Base-by-base conservation (phyloP, 805 yeast species). In the Crinitomyces ghanaensis region DNA sequence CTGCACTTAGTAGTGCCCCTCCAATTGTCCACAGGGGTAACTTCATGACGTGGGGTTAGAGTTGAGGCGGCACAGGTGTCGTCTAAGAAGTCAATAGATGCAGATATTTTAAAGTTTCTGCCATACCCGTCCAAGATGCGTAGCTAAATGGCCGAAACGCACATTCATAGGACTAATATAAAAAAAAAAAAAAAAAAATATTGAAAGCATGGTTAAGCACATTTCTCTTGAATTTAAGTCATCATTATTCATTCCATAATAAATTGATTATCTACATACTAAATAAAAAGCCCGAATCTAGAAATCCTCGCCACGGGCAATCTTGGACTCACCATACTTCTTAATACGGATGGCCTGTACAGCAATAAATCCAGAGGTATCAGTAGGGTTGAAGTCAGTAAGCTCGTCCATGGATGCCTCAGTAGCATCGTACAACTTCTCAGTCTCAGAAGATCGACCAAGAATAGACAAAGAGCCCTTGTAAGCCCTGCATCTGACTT, bases 371-470 rank as follows among this genome's bases (percentile, higher is more conserved):
- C 98, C 98, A 41, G 93, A 67, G 39, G 98, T 84, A 60, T 88
- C 97, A 59, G 81, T 85, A 44, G 98, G 98, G 52, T 82, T 78
- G 72, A 91, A 91, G 39, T 95, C 98, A 38, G 96, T 85, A 54
- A 91, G 76, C 66, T 91, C 98, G 63, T 91, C 98, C 98, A 91
- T 91, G 8, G 97, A 88, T 11, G 96, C 86, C 63, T 88, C 96
- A 36, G 95, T 84, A 45, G 95, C 95, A 59, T 91, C 96, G 63
- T 91, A 91, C 49, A 91, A 74, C 66, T 85, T 88, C 68, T 91
- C 98, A 41, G 97, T 85, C 44, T 78, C 78, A 17, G 95, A 84
- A 42, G 77, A 85, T 72, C 98, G 84, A 58, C 98, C 98, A 55
- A 86, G 72, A 46, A 88, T 73, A 37, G 67, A 64, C 47, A 84